Base-by-base conservation (phyloP, 1,284 basidiomycete genomes). In the Ustilago vetiveriae region DNA sequence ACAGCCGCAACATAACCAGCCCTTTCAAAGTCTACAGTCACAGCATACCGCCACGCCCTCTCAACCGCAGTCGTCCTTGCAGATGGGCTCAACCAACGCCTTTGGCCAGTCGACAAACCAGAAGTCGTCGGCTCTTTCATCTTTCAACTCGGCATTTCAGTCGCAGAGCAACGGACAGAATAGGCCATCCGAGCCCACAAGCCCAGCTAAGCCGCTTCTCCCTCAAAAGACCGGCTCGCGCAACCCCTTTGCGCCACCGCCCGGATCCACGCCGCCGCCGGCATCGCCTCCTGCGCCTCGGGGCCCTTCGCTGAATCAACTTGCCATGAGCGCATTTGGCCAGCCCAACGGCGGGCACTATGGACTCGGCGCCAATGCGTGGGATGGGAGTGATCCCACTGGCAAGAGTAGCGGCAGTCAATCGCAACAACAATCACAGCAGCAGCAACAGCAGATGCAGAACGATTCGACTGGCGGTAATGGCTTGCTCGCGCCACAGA, bases 211-310 rank as follows among this genome's bases (percentile, higher is more conserved):
- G 63, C 82, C 84, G 2, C 86, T 98, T n/a, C 88, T 88, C 75
- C 86, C 92, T 6, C 94, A 98, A 82, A 88, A 90, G 82, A 98
- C 95, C 2, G 94, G 95, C 17, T 92, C 92, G 3, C 89, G 89
- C 75, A 98, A 98, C 85, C 95, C 95, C 0, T 98, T 98, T 76
- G 94, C 94, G 7, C 87, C 89, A 22, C 87, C 90, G 3, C 85
- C 80, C 3, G 82, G 81, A 6, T 65, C 87, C 3, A 85, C 68
- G 17, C 88, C 37, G 83, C 89, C 66, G 7, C 57, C 63, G 6
- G 45, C 64, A 14, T 54, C 59, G 27, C 58, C 73, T 13, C 68
- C 90, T 2, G 88, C 89, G 16, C 83, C 90, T 17, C 90, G 89
- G 80, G 85, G 86, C 17, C 92, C 90, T 10, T 91, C 90, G 1